A percentile compares a stretch with the other conserved stretches of the same genome.
phyloP scores from a whole-genome alignment of 2,329 filamentous ascomycete genomes.

The Colletotrichum brevisporum region DNA sequence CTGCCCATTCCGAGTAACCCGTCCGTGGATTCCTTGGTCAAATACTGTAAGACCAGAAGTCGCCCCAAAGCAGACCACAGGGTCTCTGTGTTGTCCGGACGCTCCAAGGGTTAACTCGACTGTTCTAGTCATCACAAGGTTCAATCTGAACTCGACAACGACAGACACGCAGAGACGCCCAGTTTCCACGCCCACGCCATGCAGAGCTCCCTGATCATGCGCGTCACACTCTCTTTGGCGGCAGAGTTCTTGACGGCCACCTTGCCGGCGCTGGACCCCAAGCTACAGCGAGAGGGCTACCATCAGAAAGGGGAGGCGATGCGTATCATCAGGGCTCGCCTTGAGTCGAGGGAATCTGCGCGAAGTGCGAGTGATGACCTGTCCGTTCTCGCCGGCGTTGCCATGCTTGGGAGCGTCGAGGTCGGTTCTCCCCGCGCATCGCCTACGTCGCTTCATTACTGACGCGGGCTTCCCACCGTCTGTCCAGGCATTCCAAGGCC shows the following conservation, averaged over 20 bases:
- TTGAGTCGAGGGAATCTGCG: constrained; percentile 14
- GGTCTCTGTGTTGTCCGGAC: neutral
- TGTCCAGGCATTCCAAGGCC: constrained; percentile 38
- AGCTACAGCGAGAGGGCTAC: constrained; percentile 37
- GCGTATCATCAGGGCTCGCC: constrained; percentile 32
- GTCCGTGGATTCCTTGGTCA: constrained; percentile 33
- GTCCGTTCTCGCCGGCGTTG: constrained; percentile 32
- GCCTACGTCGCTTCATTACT: neutral
- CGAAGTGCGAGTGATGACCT: constrained; percentile 22
- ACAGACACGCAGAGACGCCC: constrained; percentile 37
- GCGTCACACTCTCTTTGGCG: constrained; percentile 37
- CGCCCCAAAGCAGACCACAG: neutral
- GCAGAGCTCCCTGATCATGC: constrained; percentile 41
- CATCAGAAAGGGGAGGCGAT: constrained; percentile 40
- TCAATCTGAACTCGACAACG: constrained; percentile 38
- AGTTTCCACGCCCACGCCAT: constrained; percentile 43
- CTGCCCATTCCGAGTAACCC: constrained; percentile 37
- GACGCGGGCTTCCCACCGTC: neutral
- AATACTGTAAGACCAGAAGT: constrained; percentile 35
- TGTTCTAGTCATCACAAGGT: constrained; percentile 38
- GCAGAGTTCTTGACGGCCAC: constrained; percentile 37
- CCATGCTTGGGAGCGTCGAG: constrained; percentile 39
- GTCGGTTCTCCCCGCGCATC: constrained; percentile 7
- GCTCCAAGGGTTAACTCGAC: constrained; percentile 5
- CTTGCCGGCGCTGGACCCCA: constrained; percentile 32